phyloP scores from a whole-genome alignment of 2,329 filamentous ascomycete species.

The Penicillium sp. region DNA sequence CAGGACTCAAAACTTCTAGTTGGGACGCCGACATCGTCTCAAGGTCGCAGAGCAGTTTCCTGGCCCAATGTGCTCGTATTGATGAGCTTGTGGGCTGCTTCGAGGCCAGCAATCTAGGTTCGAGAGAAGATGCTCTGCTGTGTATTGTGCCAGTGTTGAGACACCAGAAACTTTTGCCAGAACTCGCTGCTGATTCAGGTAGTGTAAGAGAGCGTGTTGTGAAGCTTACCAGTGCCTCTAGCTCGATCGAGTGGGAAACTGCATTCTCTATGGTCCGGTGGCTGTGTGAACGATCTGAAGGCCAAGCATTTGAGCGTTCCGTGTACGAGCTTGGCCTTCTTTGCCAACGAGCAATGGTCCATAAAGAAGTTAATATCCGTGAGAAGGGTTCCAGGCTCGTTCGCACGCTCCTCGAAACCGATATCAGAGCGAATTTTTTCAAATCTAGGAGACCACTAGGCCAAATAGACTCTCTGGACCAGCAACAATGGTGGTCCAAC shows the following conservation, averaged over 20 bases:
- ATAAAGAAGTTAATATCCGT: too few species aligned
- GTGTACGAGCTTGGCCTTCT: too few species aligned
- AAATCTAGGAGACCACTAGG: too few species aligned
- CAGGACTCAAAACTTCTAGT: conserved; percentile 18
- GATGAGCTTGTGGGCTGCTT: conserved; percentile 34
- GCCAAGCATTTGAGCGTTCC: too few species aligned
- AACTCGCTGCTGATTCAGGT: conserved; percentile 30
- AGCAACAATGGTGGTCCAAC: too few species aligned
- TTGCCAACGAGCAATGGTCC: too few species aligned
- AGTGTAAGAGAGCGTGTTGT: conserved; percentile 23
- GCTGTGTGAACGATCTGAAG: too few species aligned
- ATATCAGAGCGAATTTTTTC: too few species aligned
- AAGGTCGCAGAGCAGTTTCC: conserved; percentile 20
- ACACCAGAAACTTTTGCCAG: conserved; percentile 25
- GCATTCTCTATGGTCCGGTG: conserved; percentile 31
- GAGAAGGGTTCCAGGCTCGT: too few species aligned
- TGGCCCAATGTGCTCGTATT: conserved; percentile 27
- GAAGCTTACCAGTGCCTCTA: background rate
- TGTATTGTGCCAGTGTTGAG: conserved; percentile 37
- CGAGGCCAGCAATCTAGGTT: conserved; percentile 28
- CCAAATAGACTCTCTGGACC: too few species aligned
- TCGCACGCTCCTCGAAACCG: too few species aligned
- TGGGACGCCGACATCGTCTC: conserved; percentile 24
- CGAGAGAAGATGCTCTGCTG: conserved; percentile 37
- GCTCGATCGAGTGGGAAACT: conserved; percentile 23